Evolutionary conservation across 345 rosid genomes (phyloP).

Genomic region (Salix purpurea): DNA sequence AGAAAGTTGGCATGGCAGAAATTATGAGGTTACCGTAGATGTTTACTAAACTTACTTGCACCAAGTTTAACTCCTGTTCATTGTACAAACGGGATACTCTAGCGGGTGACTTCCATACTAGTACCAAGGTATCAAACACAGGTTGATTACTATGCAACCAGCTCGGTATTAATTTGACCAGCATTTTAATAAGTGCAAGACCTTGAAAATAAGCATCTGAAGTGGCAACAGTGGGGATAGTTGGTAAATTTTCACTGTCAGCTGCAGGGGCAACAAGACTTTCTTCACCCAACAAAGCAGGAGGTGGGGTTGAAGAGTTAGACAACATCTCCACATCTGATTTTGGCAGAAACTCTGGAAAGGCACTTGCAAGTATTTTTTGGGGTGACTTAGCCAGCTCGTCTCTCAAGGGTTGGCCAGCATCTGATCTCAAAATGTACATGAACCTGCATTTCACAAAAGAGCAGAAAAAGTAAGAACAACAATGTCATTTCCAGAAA

Average conservation of each 20-base stretch:
- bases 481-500: neutral
- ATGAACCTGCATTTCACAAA: conserved; percentile 61
- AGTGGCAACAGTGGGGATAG: conserved; percentile 37
- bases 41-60: conserved; percentile 55
- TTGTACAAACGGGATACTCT: conserved; percentile 83
- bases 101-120: conserved; percentile 88
- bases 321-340: conserved; percentile 48
- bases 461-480: conserved; percentile 5
- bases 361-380: conserved; percentile 82
- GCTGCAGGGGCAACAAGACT: conserved; percentile 47
- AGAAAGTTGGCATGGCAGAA: neutral
- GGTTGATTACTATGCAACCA: conserved; percentile 84
- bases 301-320: conserved; percentile 55
- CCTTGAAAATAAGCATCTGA: conserved; percentile 93
- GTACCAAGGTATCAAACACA: conserved; percentile 84
- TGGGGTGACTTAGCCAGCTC: conserved; percentile 90
- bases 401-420: conserved; percentile 91
- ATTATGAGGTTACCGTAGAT: neutral
- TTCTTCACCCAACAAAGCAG: conserved; percentile 61
- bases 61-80: conserved; percentile 91
- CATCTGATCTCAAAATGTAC: conserved; percentile 90
- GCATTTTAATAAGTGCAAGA: conserved; percentile 77
- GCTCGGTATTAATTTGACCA: conserved; percentile 81
- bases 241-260: conserved; percentile 51
- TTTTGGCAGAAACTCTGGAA: conserved; percentile 74